Conservation (phyloP, 2,329 filamentous ascomycete species). For the Gaeumannomyces tritici region DNA sequence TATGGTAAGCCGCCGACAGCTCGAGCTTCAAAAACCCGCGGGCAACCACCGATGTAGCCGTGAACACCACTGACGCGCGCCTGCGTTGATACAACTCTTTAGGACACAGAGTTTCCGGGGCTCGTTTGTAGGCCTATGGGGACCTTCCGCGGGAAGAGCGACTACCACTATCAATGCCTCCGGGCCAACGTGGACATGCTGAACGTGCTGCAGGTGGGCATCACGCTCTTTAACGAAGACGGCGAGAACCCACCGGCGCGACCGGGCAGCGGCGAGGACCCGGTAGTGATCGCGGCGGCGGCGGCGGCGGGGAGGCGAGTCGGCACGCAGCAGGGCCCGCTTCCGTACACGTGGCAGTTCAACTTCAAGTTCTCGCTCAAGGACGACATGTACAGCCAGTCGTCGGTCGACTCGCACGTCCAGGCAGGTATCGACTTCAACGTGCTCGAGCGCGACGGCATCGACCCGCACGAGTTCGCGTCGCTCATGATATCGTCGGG, state of each 20-base stretch:
- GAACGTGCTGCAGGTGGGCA: slow-evolving; percentile 93
- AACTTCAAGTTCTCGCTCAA: slow-evolving; percentile 96
- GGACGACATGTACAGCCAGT: slow-evolving; percentile 95
- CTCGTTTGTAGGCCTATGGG: slow-evolving; percentile 95
- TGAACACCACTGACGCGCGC: not conserved
- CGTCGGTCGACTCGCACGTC: slow-evolving; percentile 84
- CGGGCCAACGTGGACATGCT: slow-evolving; percentile 95
- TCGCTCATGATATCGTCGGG: slow-evolving; percentile 86
- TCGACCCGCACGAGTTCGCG: slow-evolving; percentile 83
- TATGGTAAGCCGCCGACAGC: slow-evolving; percentile 58
- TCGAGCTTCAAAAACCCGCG: too few relatives aligned
- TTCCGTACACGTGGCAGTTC: slow-evolving; percentile 95
- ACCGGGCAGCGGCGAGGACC: slow-evolving; percentile 36
- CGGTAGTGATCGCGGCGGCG: slow-evolving; percentile 19
- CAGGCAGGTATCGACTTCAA: slow-evolving; percentile 90
- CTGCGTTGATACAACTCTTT: slow-evolving; percentile 10
- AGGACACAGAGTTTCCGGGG: slow-evolving; percentile 98
- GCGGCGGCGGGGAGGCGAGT: slow-evolving; percentile 24
- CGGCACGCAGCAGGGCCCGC: slow-evolving; percentile 34
- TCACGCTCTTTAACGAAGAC: slow-evolving; percentile 85
- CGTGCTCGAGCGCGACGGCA: slow-evolving; percentile 76
- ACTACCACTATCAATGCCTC: slow-evolving; percentile 97
- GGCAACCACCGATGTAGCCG: too few relatives aligned
- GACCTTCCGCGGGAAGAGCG: slow-evolving; percentile 85
- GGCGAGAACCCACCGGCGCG: slow-evolving; percentile 76